Base-by-base conservation (phyloP, 495 filamentous ascomycete genomes). In the Penicillium psychrofluorescens region DNA sequence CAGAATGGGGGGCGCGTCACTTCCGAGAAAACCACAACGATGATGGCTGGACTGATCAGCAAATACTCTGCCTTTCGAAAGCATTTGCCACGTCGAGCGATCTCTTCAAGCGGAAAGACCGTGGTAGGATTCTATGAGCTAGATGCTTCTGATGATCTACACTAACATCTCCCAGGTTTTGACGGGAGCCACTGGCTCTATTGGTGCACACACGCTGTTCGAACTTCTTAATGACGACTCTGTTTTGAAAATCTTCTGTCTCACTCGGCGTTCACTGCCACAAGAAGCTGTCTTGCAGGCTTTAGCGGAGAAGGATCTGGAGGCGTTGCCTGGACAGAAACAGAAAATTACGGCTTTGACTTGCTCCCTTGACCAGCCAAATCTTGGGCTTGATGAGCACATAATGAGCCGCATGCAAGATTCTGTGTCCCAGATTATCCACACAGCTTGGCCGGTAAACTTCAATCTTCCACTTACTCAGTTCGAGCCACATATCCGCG, bases 391-490 rank as follows among this genome's bases (percentile, higher is more conserved):
- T 6, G 47, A 58, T 12, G 32, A 55, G 11, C 36, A 48, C 6
- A 52, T 55, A 12, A 55, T 67, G 12, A 36, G 56, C n/a, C 36
- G 61, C 15, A 64, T 79, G 46, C 58, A 58, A 11, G 39, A 62
- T 6, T 62, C 61, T 0, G 63, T 72, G 4, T 74, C 73, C 2
- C 59, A 71, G 29, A 70, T 80, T 35, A 71, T 80, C 40, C 77
- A 80, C 49, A 67, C 66, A 11, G 76, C 78, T 8, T 82, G 78
- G 77, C 69, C 77, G 8, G 72, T 79, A 12, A 76, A 80, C 51
- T 78, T 78, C 67, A 73, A 76, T 43, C 59, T 79, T 11, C 59
- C 54, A 0, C 56, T 67, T 4, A 13, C 43, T 7, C 56, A 53
- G 33, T 71, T 71, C 40, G 55, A 64, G 11, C 60, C 74, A 1